Evolutionary conservation across 225 moss, liverwort and hornwort genomes (phyloP).

Genomic region (Lunularia cruciata): DNA sequence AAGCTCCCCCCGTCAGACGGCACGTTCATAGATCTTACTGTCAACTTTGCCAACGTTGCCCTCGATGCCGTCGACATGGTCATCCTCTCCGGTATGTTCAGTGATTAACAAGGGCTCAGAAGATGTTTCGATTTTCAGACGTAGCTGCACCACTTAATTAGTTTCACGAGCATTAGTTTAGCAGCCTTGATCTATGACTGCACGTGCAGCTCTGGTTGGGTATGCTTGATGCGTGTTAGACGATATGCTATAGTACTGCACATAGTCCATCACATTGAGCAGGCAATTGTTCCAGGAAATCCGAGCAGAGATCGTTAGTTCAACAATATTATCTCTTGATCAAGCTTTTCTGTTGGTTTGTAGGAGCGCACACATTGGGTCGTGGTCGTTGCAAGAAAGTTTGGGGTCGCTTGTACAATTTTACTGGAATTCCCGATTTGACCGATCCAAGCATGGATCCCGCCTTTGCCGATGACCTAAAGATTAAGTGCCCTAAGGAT

Average conservation of each 20-base stretch:
- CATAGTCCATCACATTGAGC: too few relatives aligned
- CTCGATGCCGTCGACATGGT: constrained; percentile 32
- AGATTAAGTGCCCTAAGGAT: constrained; percentile 46
- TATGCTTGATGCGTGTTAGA: not conserved
- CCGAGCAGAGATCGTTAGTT: too few relatives aligned
- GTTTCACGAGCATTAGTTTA: too few relatives aligned
- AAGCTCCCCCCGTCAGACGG: constrained; percentile 6
- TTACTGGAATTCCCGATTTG: constrained; percentile 20
- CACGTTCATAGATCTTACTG: not conserved
- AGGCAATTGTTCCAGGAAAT: too few relatives aligned
- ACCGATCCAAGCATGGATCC: constrained; percentile 48
- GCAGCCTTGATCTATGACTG: too few relatives aligned
- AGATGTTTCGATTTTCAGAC: too few relatives aligned
- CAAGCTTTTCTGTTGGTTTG: too few relatives aligned
- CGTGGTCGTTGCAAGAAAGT: constrained; percentile 46
- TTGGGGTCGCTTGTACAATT: constrained; percentile 49
- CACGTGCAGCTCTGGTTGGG: too few relatives aligned
- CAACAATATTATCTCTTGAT: too few relatives aligned
- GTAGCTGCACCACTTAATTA: too few relatives aligned
- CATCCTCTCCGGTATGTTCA: constrained; percentile 43
- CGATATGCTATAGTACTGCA: too few relatives aligned
- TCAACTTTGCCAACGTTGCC: constrained; percentile 24
- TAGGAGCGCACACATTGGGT: constrained; percentile 66
- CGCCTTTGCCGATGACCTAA: constrained; percentile 36
- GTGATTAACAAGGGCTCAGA: too few relatives aligned